phyloP scores from a whole-genome alignment of 257 asterid genomes.

The Linaria vulgaris region DNA sequence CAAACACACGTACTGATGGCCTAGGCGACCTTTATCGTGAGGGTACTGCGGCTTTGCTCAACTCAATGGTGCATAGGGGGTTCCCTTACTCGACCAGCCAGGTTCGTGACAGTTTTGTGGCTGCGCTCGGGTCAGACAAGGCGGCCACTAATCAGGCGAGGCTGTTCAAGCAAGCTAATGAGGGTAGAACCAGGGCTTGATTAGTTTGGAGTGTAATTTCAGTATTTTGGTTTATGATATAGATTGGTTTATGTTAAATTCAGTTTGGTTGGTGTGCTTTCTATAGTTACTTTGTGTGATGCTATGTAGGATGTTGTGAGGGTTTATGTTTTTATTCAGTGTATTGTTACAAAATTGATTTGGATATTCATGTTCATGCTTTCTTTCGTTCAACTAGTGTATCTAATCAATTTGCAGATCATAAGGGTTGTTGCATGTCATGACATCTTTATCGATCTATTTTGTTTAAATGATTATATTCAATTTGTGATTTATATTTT shows the following conservation, averaged over 20 bases:
- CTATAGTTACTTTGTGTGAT: constrained; percentile 14
- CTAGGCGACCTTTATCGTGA: constrained; percentile 82
- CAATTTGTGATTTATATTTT: no score
- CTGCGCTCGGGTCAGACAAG: constrained; percentile 64
- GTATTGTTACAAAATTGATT: constrained; percentile 29
- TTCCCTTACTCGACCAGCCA: constrained; percentile 75
- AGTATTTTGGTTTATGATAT: constrained; percentile 17
- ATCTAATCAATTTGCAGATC: constrained; percentile 19
- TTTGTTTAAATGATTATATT: no score
- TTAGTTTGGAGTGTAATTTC: constrained; percentile 27
- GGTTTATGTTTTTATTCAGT: constrained; percentile 29
- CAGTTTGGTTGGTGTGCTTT: constrained; percentile 30
- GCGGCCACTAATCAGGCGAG: constrained; percentile 79
- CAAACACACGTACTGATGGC: constrained; percentile 63
- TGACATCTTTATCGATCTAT: not conserved
- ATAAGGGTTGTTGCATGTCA: no score
- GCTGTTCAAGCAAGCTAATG: constrained; percentile 81
- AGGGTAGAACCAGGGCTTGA: constrained; percentile 51
- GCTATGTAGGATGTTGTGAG: constrained; percentile 23
- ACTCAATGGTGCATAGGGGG: constrained; percentile 64
- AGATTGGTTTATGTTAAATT: constrained; percentile 17
- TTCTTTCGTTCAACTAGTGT: constrained; percentile 15
- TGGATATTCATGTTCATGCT: constrained; percentile 26
- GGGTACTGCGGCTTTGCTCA: constrained; percentile 89
- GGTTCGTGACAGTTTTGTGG: constrained; percentile 61